phyloP scores from a whole-genome alignment of 495 filamentous ascomycete genomes.

The Coniosporium apollinis region DNA sequence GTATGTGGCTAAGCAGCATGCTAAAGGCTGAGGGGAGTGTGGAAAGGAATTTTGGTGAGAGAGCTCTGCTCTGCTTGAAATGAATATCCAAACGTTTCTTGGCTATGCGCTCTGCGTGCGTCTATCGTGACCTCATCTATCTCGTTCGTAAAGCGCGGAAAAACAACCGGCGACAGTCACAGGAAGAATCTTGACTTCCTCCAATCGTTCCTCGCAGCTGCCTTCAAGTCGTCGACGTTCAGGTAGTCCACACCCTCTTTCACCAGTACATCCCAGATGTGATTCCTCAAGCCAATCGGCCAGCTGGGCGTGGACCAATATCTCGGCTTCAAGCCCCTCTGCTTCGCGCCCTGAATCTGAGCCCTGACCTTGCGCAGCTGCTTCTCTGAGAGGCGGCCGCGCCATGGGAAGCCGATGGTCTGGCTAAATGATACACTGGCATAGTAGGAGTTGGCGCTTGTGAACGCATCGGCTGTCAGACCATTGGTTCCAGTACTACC shows the following conservation, averaged over 20 bases:
- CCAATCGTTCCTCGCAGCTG: conserved; percentile 33
- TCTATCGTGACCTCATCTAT: neutral
- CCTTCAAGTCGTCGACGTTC: conserved; percentile 62
- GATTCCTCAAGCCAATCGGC: conserved; percentile 57
- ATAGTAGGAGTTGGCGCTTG: conserved; percentile 35
- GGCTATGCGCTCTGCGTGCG: neutral
- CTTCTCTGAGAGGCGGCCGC: conserved; percentile 21
- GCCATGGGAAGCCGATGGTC: conserved; percentile 31
- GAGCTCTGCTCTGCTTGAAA: conserved; percentile 40
- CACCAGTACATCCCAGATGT: conserved; percentile 56
- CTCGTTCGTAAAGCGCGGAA: too few species aligned
- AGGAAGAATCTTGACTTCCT: too few species aligned
- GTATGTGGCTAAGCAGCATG: conserved; percentile 41
- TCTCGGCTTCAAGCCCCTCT: conserved; percentile 49
- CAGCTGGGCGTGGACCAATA: conserved; percentile 71
- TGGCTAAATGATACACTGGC: conserved; percentile 32
- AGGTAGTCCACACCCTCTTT: conserved; percentile 55
- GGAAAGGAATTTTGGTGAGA: conserved; percentile 31
- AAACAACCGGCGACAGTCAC: too few species aligned
- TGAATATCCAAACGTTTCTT: neutral
- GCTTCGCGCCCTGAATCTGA: conserved; percentile 53
- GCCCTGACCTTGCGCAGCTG: conserved; percentile 45
- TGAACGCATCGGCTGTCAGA: conserved; percentile 15
- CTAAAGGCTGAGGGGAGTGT: conserved; percentile 34
- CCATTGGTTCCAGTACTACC: conserved; percentile 9